phyloP scores from a whole-genome alignment of 306 rosid species.

The Herpetospermum pedunculosum region DNA sequence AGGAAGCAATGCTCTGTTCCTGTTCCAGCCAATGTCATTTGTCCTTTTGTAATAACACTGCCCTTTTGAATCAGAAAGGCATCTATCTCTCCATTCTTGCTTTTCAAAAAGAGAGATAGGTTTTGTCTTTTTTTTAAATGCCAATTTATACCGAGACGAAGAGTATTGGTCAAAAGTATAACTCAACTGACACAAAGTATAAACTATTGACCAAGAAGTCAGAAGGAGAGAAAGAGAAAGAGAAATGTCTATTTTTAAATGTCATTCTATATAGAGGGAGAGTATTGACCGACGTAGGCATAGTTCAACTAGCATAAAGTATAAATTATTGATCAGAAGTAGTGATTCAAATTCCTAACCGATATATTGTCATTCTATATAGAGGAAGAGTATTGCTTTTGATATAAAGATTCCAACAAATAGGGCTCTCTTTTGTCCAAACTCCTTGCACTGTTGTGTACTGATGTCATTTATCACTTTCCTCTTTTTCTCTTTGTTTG shows the following conservation, averaged over 20 bases:
- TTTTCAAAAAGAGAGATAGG: neutral
- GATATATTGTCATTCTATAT: neutral
- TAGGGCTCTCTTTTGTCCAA: slow-evolving; percentile 5
- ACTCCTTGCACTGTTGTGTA: neutral
- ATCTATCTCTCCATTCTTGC: neutral
- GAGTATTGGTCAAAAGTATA: too few relatives aligned
- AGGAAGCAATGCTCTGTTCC: neutral
- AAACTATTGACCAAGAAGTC: too few relatives aligned
- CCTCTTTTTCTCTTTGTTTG: slow-evolving; percentile 3
- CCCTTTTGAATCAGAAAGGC: neutral
- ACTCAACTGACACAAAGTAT: too few relatives aligned
- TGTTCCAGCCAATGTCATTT: neutral
- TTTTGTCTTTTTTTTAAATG: too few relatives aligned
- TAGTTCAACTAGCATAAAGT: too few relatives aligned
- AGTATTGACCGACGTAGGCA: too few relatives aligned
- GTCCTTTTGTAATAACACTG: slow-evolving; percentile 1
- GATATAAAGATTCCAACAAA: slow-evolving; percentile 3
- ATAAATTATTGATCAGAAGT: too few relatives aligned
- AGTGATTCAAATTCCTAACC: too few relatives aligned
- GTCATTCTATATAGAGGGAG: too few relatives aligned
- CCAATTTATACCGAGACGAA: too few relatives aligned
- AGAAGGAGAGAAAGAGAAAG: neutral
- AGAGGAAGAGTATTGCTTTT: neutral
- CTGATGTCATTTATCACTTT: slow-evolving; percentile 9
- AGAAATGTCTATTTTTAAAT: neutral